Conservation (phyloP, 2,329 filamentous ascomycete genomes). For the Aspergillus terreus region DNA sequence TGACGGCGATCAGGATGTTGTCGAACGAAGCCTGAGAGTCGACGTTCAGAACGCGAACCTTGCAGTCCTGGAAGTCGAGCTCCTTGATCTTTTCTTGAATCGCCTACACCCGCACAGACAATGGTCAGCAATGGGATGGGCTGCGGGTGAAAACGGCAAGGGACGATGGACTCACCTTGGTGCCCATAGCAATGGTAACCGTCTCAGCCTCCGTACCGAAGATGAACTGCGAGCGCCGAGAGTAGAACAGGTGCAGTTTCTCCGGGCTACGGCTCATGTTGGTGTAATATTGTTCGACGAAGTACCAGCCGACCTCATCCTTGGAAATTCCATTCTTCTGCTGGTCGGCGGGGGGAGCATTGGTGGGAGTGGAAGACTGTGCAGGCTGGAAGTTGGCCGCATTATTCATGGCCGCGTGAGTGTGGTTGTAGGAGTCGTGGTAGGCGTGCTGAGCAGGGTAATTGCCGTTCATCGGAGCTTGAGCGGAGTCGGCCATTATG, state of each 20-base stretch:
- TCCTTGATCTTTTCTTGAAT: slow-evolving; percentile 94
- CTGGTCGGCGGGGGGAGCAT: slow-evolving; percentile 29
- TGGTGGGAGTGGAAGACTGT: slow-evolving; percentile 38
- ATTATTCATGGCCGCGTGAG: slow-evolving; percentile 31
- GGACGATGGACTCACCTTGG: slow-evolving; percentile 61
- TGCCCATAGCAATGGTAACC: slow-evolving; percentile 78
- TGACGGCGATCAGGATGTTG: slow-evolving; percentile 96
- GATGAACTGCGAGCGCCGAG: slow-evolving; percentile 92
- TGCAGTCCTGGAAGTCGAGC: slow-evolving; percentile 94
- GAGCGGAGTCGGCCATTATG: slow-evolving; percentile 39
- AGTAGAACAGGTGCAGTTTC: slow-evolving; percentile 94
- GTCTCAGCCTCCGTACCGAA: slow-evolving; percentile 88
- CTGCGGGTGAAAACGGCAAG: background rate
- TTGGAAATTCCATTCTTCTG: slow-evolving; percentile 57
- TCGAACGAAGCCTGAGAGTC: slow-evolving; percentile 90
- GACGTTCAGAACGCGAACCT: slow-evolving; percentile 96
- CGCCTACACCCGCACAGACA: slow-evolving; percentile 42
- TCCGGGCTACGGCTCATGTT: slow-evolving; percentile 92
- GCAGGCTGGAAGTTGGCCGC: slow-evolving; percentile 37
- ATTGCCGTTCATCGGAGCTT: slow-evolving; percentile 41
- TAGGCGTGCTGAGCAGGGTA: slow-evolving; percentile 39
- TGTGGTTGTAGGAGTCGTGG: slow-evolving; percentile 34
- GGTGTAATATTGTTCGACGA: slow-evolving; percentile 98
- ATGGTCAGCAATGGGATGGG: background rate
- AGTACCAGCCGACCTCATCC: slow-evolving; percentile 98